A percentile compares a stretch with the other conserved stretches of the same genome.
These are phyloP conservation scores for Mucor plumbeus DNA, from an alignment of 371 early-diverging fungal genomes.

Conservation along the genomic window DNA sequence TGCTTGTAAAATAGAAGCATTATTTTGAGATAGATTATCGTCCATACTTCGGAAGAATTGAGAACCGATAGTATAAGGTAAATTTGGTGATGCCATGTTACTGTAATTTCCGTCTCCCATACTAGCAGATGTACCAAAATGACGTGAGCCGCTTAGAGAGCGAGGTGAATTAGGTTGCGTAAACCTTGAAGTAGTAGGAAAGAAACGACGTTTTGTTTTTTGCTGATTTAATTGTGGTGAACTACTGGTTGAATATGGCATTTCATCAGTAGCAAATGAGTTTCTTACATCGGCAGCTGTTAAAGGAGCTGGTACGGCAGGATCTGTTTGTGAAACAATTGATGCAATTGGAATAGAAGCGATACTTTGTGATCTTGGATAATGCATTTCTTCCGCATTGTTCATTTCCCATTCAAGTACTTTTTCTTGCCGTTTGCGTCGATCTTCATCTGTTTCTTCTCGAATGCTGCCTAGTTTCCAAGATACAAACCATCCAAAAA, in stretches of 20 bases:
- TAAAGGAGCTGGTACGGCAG: not conserved
- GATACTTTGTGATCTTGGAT: conserved; percentile 45
- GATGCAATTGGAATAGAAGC: conserved; percentile 26
- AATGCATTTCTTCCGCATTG: conserved; percentile 65
- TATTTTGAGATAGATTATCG: conserved; percentile 4
- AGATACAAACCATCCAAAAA: conserved; percentile 84
- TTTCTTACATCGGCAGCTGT: not conserved
- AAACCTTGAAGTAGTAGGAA: conserved; percentile 54
- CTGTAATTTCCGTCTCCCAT: not conserved
- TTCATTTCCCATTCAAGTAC: conserved; percentile 72
- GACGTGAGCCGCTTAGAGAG: conserved; percentile 5
- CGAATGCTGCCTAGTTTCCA: conserved; percentile 76
- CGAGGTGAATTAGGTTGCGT: conserved; percentile 40
- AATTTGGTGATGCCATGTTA: conserved; percentile 16
- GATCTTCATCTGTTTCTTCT: conserved; percentile 67
- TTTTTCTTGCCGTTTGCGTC: conserved; percentile 56
- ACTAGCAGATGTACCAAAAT: not conserved
- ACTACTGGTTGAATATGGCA: not conserved
- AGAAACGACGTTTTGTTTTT: conserved; percentile 32
- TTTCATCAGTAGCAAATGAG: not conserved
- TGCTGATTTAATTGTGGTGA: not conserved
- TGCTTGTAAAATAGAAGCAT: conserved; percentile 18
- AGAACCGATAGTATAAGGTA: conserved; percentile 23
- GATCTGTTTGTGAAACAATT: not conserved
- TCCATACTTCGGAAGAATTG: conserved; percentile 15